These are phyloP conservation scores for Graphium sp. DNA, from an alignment of 2,329 filamentous ascomycete genomes.

Conservation along the genomic window DNA sequence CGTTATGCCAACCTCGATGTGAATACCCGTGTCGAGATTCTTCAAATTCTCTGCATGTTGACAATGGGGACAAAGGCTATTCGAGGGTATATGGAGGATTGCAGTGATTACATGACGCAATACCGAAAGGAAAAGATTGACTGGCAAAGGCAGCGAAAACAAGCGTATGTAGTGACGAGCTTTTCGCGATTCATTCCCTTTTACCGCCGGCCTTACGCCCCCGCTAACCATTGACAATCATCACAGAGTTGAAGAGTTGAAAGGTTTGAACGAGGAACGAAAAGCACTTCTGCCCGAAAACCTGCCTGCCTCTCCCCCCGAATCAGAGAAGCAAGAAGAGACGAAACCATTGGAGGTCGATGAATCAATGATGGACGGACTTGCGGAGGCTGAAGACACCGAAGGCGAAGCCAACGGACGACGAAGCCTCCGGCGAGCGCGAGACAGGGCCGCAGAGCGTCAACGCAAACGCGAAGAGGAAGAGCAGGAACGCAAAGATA, in stretches of 20 bases:
- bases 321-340: conserved; percentile 27
- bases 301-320: conserved; percentile 44
- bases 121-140: conserved; percentile 95
- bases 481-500: conserved; percentile 50
- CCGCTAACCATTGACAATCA: conserved; percentile 12
- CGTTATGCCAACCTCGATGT: conserved; percentile 66
- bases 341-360: too few relatives aligned
- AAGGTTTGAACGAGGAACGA: conserved; percentile 52
- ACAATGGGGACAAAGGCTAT: conserved; percentile 76
- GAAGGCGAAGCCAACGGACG: conserved; percentile 42
- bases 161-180: conserved; percentile 29
- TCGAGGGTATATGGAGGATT: conserved; percentile 78
- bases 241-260: conserved; percentile 51
- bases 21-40: conserved; percentile 61
- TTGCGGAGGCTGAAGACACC: conserved; percentile 41
- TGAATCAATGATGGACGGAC: conserved; percentile 39
- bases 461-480: conserved; percentile 67
- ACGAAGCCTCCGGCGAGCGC: conserved; percentile 3
- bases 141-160: conserved; percentile 62
- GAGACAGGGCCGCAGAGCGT: conserved; percentile 34
- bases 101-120: conserved; percentile 83
- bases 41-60: conserved; percentile 77
- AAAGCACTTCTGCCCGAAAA: conserved; percentile 61
- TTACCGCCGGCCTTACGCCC: too few relatives aligned
- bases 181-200: background rate